A percentile compares a stretch with the other conserved stretches of the same genome.
phyloP scores from a whole-genome alignment of 495 filamentous ascomycete genomes.

The Hypoxylon lenormandii region DNA sequence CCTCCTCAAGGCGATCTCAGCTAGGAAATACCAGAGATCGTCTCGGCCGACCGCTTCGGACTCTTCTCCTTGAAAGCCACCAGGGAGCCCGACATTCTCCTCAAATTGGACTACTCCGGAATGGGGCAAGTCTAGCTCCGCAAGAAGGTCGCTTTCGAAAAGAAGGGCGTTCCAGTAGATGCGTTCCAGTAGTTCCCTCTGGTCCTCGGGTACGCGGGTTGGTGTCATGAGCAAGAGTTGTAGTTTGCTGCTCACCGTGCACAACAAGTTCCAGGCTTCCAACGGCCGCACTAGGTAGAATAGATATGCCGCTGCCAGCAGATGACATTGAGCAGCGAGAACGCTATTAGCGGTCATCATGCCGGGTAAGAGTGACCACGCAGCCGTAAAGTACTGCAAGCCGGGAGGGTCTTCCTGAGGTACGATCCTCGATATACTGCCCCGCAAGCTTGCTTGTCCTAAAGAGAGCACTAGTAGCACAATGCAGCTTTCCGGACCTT shows the following conservation, averaged over 20 bases:
- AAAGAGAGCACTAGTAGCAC: slow-evolving; percentile 83
- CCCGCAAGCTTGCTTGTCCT: slow-evolving; percentile 74
- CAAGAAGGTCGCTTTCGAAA: slow-evolving; percentile 83
- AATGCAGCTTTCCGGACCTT: slow-evolving; percentile 83
- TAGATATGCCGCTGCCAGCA: slow-evolving; percentile 81
- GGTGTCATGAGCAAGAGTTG: slow-evolving; percentile 79
- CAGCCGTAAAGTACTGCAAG: slow-evolving; percentile 81
- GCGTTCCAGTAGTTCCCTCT: slow-evolving; percentile 76
- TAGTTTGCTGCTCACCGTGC: slow-evolving; percentile 81
- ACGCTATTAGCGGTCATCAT: slow-evolving; percentile 84
- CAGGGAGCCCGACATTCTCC: slow-evolving; percentile 80
- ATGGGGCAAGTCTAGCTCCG: slow-evolving; percentile 83
- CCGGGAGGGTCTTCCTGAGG: slow-evolving; percentile 78
- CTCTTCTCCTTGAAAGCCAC: slow-evolving; percentile 77
- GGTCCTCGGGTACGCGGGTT: slow-evolving; percentile 73
- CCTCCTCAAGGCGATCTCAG: slow-evolving; percentile 80
- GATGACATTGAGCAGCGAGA: slow-evolving; percentile 79
- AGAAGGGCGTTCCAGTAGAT: slow-evolving; percentile 87
- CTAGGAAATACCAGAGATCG: slow-evolving; percentile 85
- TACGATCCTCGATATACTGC: slow-evolving; percentile 78
- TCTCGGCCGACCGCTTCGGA: slow-evolving; percentile 74
- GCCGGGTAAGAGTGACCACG: slow-evolving; percentile 79
- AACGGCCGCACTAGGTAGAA: slow-evolving; percentile 84
- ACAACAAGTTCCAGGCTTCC: slow-evolving; percentile 83
- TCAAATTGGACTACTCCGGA: slow-evolving; percentile 84